Percentiles rank a stretch among this genome's conserved stretches.
Evolutionary conservation across 2,329 filamentous ascomycete species (phyloP).

Genomic region (Fusarium keratoplasticum): DNA sequence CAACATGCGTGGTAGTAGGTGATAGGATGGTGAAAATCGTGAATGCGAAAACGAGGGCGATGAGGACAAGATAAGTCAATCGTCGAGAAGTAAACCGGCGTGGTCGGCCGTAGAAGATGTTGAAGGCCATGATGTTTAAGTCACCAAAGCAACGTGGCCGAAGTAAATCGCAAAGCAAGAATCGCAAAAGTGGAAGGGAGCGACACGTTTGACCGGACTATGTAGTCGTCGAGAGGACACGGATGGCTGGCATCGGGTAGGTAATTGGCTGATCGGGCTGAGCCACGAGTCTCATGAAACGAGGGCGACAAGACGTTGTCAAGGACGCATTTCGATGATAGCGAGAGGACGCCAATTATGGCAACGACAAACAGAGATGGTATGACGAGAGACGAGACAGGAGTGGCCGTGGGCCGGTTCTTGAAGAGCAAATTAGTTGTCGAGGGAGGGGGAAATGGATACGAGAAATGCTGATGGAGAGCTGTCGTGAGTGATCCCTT

Average conservation of each 20-base stretch:
- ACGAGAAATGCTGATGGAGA: constrained; percentile 24
- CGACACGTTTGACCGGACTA: background rate
- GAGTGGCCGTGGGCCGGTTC: background rate
- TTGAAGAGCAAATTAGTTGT: background rate
- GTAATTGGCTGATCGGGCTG: constrained; percentile 3
- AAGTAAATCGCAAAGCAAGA: background rate
- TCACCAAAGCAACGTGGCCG: background rate
- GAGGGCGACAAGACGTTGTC: background rate
- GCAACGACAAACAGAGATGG: background rate
- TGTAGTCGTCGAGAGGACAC: constrained; percentile 5
- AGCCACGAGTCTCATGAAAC: constrained; percentile 4
- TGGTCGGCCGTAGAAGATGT: constrained; percentile 58
- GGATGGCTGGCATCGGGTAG: constrained; percentile 5
- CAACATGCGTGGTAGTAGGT: background rate
- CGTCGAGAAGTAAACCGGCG: constrained; percentile 65
- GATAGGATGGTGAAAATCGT: constrained; percentile 66
- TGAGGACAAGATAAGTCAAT: constrained; percentile 62
- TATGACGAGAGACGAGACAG: background rate
- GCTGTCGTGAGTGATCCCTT: constrained; percentile 15
- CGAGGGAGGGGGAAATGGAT: background rate
- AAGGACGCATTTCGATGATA: constrained; percentile 22
- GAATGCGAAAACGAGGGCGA: constrained; percentile 65
- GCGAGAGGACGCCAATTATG: background rate
- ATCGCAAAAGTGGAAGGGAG: background rate
- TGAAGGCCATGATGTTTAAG: constrained; percentile 45